phyloP scores from a whole-genome alignment of 768 basidiomycete species.

The Trichaptum fuscoviolaceum region DNA sequence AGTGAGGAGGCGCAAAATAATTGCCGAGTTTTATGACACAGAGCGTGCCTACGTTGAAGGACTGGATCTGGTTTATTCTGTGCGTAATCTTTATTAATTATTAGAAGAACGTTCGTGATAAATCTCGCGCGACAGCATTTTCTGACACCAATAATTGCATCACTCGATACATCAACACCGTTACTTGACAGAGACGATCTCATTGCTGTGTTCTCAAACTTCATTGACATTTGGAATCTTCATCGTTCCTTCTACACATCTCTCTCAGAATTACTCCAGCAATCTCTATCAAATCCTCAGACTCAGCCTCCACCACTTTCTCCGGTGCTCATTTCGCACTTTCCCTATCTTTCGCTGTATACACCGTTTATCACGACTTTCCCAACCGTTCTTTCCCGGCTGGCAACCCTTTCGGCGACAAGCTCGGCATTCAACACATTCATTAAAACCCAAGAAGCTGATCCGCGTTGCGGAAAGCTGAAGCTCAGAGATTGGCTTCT shows the following conservation, averaged over 20 bases:
- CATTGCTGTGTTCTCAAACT: constrained; percentile 78
- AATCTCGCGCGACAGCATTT: constrained; percentile 55
- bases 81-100: constrained; percentile 28
- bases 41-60: constrained; percentile 80
- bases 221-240: constrained; percentile 88
- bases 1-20: constrained; percentile 58
- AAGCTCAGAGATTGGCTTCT: constrained; percentile 82
- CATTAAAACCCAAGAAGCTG: constrained; percentile 57
- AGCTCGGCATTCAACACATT: constrained; percentile 58
- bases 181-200: constrained; percentile 66
- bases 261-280: constrained; percentile 41
- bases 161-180: constrained; percentile 63
- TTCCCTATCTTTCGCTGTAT: constrained; percentile 85
- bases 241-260: constrained; percentile 70
- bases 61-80: constrained; percentile 76
- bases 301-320: constrained; percentile 42
- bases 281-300: constrained; percentile 20
- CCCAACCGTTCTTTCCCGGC: constrained; percentile 54
- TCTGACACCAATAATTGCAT: constrained; percentile 69
- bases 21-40: constrained; percentile 79
- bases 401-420: constrained; percentile 51
- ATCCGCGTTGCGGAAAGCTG: constrained; percentile 67
- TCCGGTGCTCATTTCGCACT: constrained; percentile 67
- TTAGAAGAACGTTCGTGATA: constrained; percentile 8
- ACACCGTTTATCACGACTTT: constrained; percentile 82